A percentile compares a stretch with the other conserved stretches of the same genome.
These are phyloP conservation scores for Cladosporium sp. DNA, from an alignment of 2,329 filamentous ascomycete genomes.

Conservation along the genomic window DNA sequence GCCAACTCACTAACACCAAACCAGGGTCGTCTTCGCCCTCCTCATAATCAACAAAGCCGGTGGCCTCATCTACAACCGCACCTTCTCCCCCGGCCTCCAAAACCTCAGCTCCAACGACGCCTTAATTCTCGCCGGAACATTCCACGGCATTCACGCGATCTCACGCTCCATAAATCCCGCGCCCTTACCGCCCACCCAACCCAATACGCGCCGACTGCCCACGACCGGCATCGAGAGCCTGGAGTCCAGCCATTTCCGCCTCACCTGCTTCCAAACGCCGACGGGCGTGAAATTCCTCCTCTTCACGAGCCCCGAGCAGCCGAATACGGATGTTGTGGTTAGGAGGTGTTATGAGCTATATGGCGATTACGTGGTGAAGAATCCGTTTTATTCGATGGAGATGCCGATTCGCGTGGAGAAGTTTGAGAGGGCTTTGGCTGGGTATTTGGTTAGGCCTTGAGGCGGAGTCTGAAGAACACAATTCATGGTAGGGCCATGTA, in stretches of 20 bases:
- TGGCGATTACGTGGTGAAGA: constrained; percentile 98
- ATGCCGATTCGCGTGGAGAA: constrained; percentile 96
- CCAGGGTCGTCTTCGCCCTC: constrained; percentile 88
- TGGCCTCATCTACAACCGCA: constrained; percentile 91
- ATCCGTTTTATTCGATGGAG: constrained; percentile 95
- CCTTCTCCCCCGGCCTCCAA: constrained; percentile 81
- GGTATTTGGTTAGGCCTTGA: constrained; percentile 32
- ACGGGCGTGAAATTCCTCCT: constrained; percentile 94
- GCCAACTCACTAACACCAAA: constrained; percentile 1
- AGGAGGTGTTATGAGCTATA: constrained; percentile 90
- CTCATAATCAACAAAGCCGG: constrained; percentile 98
- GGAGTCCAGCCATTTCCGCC: constrained; percentile 87
- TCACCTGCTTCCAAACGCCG: constrained; percentile 93
- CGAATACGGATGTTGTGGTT: constrained; percentile 79
- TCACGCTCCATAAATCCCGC: constrained; percentile 48
- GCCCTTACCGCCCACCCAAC: constrained; percentile 30
- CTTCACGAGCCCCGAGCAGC: constrained; percentile 85
- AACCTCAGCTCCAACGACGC: constrained; percentile 94
- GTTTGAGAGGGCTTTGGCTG: constrained; percentile 66
- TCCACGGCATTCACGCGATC: constrained; percentile 74
- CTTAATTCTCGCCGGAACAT: constrained; percentile 92
- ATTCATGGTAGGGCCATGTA: no score
- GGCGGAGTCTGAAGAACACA: no score
- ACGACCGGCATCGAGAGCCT: constrained; percentile 83
- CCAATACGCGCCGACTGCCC: constrained; percentile 42